Evolutionary conservation across 192 early-diverging fungal species (phyloP), one percentile per base, ranked within the genome.

Genomic region (Entomortierella chlamydospora): DNA sequence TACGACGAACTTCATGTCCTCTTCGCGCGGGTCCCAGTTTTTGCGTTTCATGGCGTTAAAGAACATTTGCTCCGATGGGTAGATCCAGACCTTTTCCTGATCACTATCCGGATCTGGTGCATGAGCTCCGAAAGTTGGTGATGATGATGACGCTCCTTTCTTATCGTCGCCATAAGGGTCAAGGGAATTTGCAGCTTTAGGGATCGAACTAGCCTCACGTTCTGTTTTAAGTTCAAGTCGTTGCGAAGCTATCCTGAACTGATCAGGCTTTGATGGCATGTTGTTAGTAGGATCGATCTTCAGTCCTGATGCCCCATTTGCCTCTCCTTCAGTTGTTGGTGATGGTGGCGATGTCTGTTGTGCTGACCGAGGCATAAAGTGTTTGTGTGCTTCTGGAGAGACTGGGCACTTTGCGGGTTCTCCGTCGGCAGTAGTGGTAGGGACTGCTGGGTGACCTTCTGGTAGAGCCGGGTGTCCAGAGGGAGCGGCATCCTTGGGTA

Each of bases 1-100:
- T 4, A 98, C 93, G 6, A 98, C 92, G 10, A 92, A 87, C n/a
- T 84, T 72, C 93, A 98, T 96, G 76, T 98, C 96, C 20, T 83
- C 57, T 61, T 95, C 94, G 2, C 87, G 62, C 0, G 96, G 91
- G 56, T 88, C 67, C 94, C 95, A 96, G 77, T 92, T 94, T 68
- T 98, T 98, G 73, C 96, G 90, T 70, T 87, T 91, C 93, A 98
- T 95, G 1, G 96, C 96, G 60, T 98, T 98, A 85, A 93, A 98
- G 58, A 98, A 98, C 93, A 94, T 94, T 82, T 96, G 95, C 74
- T 97, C 94, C 23, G 93, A 94, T 10, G 96, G 96, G 66, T 98
- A 98, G 12, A 96, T 83, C 96, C 96, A 96, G 13, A 83, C 26
- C 50, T 85, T 71, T 12, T 86, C 83, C 18, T 57, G 31, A 43